Conservation (phyloP, 2,329 filamentous ascomycete genomes). For the Raffaelea ambrosiae region DNA sequence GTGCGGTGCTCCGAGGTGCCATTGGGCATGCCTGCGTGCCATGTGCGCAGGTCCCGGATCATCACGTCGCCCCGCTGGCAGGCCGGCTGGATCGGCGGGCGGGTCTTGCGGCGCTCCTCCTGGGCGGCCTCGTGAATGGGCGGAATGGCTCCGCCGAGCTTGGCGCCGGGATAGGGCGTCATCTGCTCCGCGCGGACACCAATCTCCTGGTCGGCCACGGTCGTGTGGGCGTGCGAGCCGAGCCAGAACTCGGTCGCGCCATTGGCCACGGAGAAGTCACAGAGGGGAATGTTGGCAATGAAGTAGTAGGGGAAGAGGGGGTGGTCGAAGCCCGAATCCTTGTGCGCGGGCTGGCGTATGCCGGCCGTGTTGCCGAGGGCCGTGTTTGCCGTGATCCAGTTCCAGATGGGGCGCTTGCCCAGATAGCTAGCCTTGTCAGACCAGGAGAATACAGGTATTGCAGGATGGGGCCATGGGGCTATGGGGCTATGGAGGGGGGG, state of each 20-base stretch:
- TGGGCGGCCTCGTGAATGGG: neutral
- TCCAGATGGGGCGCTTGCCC: constrained; percentile 28
- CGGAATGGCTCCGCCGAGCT: constrained; percentile 5
- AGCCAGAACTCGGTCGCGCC: constrained; percentile 32
- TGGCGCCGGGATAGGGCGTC: neutral
- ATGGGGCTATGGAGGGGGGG: too few relatives aligned
- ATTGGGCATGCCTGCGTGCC: constrained; percentile 59
- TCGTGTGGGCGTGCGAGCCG: constrained; percentile 26
- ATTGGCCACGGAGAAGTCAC: constrained; percentile 22
- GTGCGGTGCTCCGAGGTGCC: constrained; percentile 37
- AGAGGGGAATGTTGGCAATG: constrained; percentile 29
- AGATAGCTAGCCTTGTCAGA: constrained; percentile 29
- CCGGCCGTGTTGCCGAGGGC: constrained; percentile 26
- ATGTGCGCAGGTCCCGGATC: constrained; percentile 50
- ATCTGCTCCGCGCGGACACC: constrained; percentile 12
- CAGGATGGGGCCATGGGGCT: too few relatives aligned
- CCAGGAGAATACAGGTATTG: too few relatives aligned
- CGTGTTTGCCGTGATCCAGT: constrained; percentile 31
- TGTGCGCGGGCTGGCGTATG: constrained; percentile 27
- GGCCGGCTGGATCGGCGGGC: constrained; percentile 7
- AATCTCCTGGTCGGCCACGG: constrained; percentile 20
- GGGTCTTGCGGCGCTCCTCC: constrained; percentile 1
- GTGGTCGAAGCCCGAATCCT: constrained; percentile 27
- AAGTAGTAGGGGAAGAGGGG: constrained; percentile 27
- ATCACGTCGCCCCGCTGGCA: constrained; percentile 26